Evolutionary conservation across 2,329 filamentous ascomycete genomes (phyloP).

Genomic region (Endothia cerciana): DNA sequence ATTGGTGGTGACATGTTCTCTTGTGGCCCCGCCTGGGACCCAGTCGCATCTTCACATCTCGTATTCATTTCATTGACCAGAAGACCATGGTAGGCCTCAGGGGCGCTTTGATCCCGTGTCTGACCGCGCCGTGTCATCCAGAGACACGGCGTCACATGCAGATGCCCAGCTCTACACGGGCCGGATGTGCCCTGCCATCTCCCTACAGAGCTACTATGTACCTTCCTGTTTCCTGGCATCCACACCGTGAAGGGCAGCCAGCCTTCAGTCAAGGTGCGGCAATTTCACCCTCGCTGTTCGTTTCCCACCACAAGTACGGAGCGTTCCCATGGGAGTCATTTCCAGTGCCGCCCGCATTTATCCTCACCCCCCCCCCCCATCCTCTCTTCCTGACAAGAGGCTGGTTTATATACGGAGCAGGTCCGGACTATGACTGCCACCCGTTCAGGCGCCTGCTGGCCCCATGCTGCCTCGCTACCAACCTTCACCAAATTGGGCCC

Average conservation of each 20-base stretch:
- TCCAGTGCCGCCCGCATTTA: no score
- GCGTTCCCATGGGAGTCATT: no score
- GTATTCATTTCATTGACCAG: not conserved
- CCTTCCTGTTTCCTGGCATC: no score
- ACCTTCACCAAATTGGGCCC: not conserved
- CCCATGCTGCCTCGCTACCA: no score
- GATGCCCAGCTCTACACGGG: not conserved
- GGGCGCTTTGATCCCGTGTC: not conserved
- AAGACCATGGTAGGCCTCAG: not conserved
- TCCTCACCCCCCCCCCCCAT: not conserved
- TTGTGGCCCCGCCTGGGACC: not conserved
- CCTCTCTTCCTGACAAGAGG: not conserved
- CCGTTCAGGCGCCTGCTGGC: not conserved
- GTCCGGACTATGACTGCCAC: not conserved
- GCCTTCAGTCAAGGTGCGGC: no score
- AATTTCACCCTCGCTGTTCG: no score
- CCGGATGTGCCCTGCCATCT: not conserved
- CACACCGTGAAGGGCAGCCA: no score
- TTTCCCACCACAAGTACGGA: no score
- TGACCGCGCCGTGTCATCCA: not conserved
- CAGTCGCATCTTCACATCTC: not conserved
- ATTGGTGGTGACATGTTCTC: not conserved
- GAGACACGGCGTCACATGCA: not conserved
- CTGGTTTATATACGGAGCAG: not conserved
- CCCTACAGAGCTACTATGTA: no score